Evolutionary conservation across 2,329 filamentous ascomycete genomes (phyloP).

Genomic region (Paecilomyces dactylethromorphus): DNA sequence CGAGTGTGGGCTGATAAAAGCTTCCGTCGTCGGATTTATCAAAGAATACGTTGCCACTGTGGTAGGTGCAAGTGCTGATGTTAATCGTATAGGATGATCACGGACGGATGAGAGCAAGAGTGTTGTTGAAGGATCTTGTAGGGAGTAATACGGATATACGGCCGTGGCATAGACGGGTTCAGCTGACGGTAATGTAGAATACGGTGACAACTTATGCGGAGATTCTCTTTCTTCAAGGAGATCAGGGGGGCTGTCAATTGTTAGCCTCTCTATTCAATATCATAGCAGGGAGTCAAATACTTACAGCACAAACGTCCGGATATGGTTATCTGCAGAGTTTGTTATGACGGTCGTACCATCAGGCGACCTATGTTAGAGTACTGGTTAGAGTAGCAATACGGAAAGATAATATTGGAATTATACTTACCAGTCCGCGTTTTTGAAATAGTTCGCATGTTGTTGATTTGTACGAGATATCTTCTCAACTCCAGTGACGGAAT

Average conservation of each 20-base stretch:
- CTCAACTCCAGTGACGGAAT: background rate
- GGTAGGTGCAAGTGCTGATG: constrained; percentile 47
- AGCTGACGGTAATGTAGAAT: constrained; percentile 39
- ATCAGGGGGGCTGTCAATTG: constrained; percentile 36
- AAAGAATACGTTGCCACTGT: constrained; percentile 49
- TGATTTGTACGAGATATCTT: constrained; percentile 8
- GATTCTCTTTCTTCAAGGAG: constrained; percentile 35
- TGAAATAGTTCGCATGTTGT: constrained; percentile 34
- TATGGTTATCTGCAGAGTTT: constrained; percentile 43
- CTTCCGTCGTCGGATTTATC: constrained; percentile 50
- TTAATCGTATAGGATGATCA: constrained; percentile 51
- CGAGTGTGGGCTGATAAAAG: constrained; percentile 48
- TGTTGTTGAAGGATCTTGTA: constrained; percentile 43
- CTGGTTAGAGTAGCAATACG: constrained; percentile 1
- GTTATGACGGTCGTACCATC: constrained; percentile 55
- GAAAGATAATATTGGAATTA: background rate
- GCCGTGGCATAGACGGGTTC: constrained; percentile 50
- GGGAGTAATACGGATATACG: constrained; percentile 49
- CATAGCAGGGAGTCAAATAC: constrained; percentile 6
- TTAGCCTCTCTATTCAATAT: constrained; percentile 4
- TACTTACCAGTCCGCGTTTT: constrained; percentile 39
- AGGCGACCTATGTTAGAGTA: constrained; percentile 32
- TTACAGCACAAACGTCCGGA: constrained; percentile 51
- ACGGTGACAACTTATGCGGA: constrained; percentile 37
- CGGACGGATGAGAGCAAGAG: constrained; percentile 47